Evolutionary conservation across 257 asterid genomes (phyloP), one percentile per base, ranked within the genome.

Genomic region (Jaltomata sinuosa): DNA sequence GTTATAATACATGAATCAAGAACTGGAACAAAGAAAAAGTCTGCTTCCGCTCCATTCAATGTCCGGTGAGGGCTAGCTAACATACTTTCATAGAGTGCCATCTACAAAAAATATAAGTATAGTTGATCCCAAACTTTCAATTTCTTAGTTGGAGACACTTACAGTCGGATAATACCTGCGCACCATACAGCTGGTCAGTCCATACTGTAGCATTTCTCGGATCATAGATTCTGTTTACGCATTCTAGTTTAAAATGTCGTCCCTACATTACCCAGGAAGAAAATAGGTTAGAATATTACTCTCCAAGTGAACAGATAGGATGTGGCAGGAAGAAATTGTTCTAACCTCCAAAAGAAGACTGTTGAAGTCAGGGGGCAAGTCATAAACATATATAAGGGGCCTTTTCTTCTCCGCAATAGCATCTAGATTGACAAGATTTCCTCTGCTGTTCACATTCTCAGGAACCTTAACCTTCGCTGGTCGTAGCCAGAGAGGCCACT

Each of bases 1-100:
- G 91, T 89, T 74, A 97, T 94, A 83, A 97, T 93, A 82, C 99
- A 96, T 1, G 98, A 94, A 92, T 97, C 99, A 64, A 97, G 98
- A 85, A 93, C 98, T 5, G 99, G 99, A 85, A 95, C 99, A 79
- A 92, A 95, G 92, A 93, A 97, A 88, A 88, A 97, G 87, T 97
- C 98, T 82, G 99, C 99, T 86, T 97, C 99, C 15, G 93, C 95
- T 8, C 96, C 98, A 84, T 94, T 97, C 84, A 97, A 81, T 82
- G 99, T 95, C 85, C 99, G 89, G 86, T 92, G 86, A 83, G 97
- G 91, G 87, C 99, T 97, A 50, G 99, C 95, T 85, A 97, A 88
- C 86, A 94, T 79, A 87, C 96, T 97, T 90, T 97, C 99, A 62
- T 90, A 92, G 86, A 92, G 87, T 83, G 99, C 98, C 92, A 95